These are phyloP conservation scores for Fusarium continuum DNA, from an alignment of 2,329 filamentous ascomycete species.

Conservation along the genomic window DNA sequence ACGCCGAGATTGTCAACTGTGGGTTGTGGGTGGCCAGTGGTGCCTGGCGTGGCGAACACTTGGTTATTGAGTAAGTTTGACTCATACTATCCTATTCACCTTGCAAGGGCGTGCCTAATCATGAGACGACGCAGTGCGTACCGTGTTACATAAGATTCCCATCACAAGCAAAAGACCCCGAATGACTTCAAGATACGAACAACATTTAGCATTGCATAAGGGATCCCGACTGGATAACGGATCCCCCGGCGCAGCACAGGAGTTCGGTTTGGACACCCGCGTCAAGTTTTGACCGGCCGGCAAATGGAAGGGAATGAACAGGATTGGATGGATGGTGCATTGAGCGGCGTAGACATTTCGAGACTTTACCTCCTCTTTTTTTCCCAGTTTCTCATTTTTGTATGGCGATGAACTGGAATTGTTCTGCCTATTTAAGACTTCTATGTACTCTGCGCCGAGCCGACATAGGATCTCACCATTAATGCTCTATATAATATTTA, in stretches of 20 bases:
- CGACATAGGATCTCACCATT: constrained; percentile 21
- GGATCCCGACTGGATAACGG: constrained; percentile 34
- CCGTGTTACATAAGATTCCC: constrained; percentile 46
- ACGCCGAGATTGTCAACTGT: constrained; percentile 59
- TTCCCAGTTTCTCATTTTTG: constrained; percentile 10
- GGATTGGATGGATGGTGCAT: constrained; percentile 30
- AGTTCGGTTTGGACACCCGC: constrained; percentile 28
- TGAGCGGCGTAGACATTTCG: constrained; percentile 31
- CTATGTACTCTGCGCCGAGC: constrained; percentile 21
- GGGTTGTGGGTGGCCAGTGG: constrained; percentile 61
- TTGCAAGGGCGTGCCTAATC: constrained; percentile 15
- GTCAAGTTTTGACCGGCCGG: constrained; percentile 31
- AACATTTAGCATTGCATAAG: constrained; percentile 37
- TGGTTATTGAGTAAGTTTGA: constrained; percentile 57
- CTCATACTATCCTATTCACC: neutral
- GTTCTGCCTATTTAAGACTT: constrained; percentile 25
- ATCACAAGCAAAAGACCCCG: constrained; percentile 3
- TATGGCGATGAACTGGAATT: constrained; percentile 25
- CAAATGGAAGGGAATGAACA: constrained; percentile 26
- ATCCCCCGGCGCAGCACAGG: constrained; percentile 34
- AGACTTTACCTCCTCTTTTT: constrained; percentile 13
- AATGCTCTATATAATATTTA: neutral
- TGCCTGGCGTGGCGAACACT: constrained; percentile 56
- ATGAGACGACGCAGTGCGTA: constrained; percentile 43
- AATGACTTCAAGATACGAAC: constrained; percentile 5